phyloP scores from a whole-genome alignment of 2,329 filamentous ascomycete species.

The Calycina herbarum region DNA sequence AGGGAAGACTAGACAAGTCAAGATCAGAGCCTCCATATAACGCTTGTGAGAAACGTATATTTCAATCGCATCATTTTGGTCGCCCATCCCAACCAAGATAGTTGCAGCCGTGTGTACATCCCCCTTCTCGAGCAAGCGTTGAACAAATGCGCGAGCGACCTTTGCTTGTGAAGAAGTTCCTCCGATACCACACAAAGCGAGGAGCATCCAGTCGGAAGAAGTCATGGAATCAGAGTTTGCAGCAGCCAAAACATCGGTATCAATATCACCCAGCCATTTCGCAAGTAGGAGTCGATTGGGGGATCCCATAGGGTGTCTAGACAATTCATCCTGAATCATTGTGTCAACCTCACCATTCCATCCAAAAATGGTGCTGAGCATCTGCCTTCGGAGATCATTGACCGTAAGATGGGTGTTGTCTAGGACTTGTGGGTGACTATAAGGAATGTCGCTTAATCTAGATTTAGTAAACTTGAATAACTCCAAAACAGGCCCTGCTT shows the following conservation, averaged over 20 bases:
- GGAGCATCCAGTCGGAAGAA: constrained; percentile 93
- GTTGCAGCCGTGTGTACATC: constrained; percentile 91
- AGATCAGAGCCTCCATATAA: constrained; percentile 88
- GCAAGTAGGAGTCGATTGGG: constrained; percentile 78
- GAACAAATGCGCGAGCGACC: constrained; percentile 85
- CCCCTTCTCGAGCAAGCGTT: constrained; percentile 82
- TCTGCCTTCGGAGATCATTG: constrained; percentile 82
- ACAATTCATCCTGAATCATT: constrained; percentile 81
- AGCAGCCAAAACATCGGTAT: constrained; percentile 75
- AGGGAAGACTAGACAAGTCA: constrained; percentile 81
- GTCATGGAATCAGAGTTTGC: constrained; percentile 84
- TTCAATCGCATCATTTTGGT: constrained; percentile 92
- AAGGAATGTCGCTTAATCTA: constrained; percentile 79
- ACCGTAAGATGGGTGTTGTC: constrained; percentile 64
- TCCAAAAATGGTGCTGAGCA: constrained; percentile 92
- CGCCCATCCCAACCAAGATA: constrained; percentile 88
- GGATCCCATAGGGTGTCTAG: constrained; percentile 70
- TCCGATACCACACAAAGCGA: constrained; percentile 87
- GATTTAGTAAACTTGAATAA: constrained; percentile 84
- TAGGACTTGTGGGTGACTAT: constrained; percentile 64
- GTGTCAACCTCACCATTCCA: constrained; percentile 85
- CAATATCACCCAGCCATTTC: constrained; percentile 89
- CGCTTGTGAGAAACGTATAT: constrained; percentile 90
- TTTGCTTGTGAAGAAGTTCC: constrained; percentile 79
- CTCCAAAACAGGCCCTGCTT: constrained; percentile 65